These are phyloP conservation scores for Coffea eugenioides DNA, from an alignment of 257 asterid genomes.

Conservation along the genomic window DNA sequence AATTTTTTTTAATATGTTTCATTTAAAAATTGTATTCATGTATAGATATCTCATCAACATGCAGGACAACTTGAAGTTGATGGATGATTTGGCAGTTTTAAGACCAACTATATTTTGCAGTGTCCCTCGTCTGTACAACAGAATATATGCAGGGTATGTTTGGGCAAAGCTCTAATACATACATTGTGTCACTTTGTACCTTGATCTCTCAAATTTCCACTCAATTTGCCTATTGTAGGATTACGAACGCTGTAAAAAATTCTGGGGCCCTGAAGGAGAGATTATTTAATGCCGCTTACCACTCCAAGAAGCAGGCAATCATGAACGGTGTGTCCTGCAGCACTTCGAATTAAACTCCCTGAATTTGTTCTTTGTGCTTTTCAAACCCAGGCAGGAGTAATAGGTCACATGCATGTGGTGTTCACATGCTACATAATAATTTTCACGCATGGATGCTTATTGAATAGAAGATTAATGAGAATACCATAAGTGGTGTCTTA, in stretches of 20 bases:
- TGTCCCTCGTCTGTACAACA: conserved; percentile 97
- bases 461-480: background rate
- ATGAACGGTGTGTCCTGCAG: conserved; percentile 58
- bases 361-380: background rate
- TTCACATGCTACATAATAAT: background rate
- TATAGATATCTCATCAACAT: conserved; percentile 27
- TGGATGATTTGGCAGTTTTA: conserved; percentile 88
- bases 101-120: conserved; percentile 94
- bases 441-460: background rate
- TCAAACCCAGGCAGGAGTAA: background rate
- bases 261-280: conserved; percentile 82
- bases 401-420: background rate
- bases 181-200: conserved; percentile 16
- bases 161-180: conserved; percentile 15
- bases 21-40: background rate
- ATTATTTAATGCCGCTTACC: conserved; percentile 86
- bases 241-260: conserved; percentile 73
- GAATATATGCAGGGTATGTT: conserved; percentile 91
- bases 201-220: conserved; percentile 21
- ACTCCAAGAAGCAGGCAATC: conserved; percentile 86
- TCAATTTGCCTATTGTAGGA: conserved; percentile 41
- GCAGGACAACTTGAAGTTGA: conserved; percentile 87
- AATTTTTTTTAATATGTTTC: background rate
- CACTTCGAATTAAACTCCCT: conserved; percentile 12
- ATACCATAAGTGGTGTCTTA: background rate